These are phyloP conservation scores for Candida dendrica DNA, from an alignment of 805 yeast genomes.

Conservation along the genomic window DNA sequence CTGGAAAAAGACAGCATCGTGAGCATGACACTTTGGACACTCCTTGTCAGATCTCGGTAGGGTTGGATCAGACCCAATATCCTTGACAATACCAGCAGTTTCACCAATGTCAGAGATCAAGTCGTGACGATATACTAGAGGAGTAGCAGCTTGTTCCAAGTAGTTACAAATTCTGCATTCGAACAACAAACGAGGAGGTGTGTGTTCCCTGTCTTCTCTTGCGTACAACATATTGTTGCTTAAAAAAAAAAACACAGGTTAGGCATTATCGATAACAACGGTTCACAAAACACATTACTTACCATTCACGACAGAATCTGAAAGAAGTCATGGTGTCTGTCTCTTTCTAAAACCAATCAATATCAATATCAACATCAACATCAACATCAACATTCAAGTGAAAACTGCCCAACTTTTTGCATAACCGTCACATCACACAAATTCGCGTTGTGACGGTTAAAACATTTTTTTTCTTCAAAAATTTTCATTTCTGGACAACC, in stretches of 20 bases:
- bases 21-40: conserved; percentile 83
- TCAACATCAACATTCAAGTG: too few relatives aligned
- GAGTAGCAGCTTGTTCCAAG: conserved; percentile 83
- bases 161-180: conserved; percentile 94
- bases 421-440: too few relatives aligned
- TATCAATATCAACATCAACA: too few relatives aligned
- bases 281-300: conserved; percentile 13
- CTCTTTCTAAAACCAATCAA: too few relatives aligned
- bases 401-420: too few relatives aligned
- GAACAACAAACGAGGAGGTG: conserved; percentile 49
- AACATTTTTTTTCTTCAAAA: too few relatives aligned
- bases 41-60: conserved; percentile 91
- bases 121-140: conserved; percentile 89
- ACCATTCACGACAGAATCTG: conserved; percentile 88
- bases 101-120: conserved; percentile 87
- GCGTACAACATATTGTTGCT: conserved; percentile 98
- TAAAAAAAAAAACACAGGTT: not conserved
- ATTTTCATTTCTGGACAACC: too few relatives aligned
- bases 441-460: too few relatives aligned
- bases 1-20: conserved; percentile 94
- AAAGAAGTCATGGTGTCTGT: conserved; percentile 84
- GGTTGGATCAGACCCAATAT: conserved; percentile 95
- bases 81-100: conserved; percentile 95
- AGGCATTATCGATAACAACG: too few relatives aligned
- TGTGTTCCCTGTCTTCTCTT: conserved; percentile 78